Evolutionary conservation across 202 grass and related monocot species (phyloP).

Genomic region (Zizania palustris): DNA sequence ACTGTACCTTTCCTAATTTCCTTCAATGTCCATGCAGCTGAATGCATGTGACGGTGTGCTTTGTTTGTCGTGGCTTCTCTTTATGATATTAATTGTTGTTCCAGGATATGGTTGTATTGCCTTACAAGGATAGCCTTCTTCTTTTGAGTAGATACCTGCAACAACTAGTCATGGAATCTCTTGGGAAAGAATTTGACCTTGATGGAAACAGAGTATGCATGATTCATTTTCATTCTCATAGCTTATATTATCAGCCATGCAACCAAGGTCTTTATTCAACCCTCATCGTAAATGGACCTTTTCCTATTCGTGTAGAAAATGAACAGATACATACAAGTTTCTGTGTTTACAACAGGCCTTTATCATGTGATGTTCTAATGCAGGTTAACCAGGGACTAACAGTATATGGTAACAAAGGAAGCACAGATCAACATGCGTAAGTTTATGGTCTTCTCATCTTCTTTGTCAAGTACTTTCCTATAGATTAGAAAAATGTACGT

Average conservation of each 20-base stretch:
- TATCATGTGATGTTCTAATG: neutral
- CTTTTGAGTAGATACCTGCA: slow-evolving; percentile 91
- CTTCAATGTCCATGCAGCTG: neutral
- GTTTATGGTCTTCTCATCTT: slow-evolving; percentile 37
- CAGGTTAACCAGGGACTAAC: slow-evolving; percentile 98
- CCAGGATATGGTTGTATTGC: slow-evolving; percentile 94
- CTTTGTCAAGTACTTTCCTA: neutral
- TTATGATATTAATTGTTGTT: neutral
- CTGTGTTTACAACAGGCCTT: neutral
- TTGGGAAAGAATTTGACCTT: slow-evolving; percentile 89
- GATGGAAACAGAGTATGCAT: slow-evolving; percentile 68
- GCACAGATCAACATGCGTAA: slow-evolving; percentile 98
- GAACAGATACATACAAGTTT: neutral
- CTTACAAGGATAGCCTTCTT: slow-evolving; percentile 83
- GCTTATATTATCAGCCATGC: neutral
- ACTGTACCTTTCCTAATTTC: neutral
- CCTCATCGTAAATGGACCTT: neutral
- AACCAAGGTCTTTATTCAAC: neutral
- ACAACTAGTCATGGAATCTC: slow-evolving; percentile 97
- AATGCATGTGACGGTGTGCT: neutral
- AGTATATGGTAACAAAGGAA: slow-evolving; percentile 99
- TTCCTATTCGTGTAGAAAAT: neutral
- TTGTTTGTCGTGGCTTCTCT: neutral
- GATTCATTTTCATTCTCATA: slow-evolving; percentile 9
- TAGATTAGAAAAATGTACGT: slow-evolving; percentile 1